phyloP scores from a whole-genome alignment of 192 early-diverging fungal species.

The Podila minutissima region DNA sequence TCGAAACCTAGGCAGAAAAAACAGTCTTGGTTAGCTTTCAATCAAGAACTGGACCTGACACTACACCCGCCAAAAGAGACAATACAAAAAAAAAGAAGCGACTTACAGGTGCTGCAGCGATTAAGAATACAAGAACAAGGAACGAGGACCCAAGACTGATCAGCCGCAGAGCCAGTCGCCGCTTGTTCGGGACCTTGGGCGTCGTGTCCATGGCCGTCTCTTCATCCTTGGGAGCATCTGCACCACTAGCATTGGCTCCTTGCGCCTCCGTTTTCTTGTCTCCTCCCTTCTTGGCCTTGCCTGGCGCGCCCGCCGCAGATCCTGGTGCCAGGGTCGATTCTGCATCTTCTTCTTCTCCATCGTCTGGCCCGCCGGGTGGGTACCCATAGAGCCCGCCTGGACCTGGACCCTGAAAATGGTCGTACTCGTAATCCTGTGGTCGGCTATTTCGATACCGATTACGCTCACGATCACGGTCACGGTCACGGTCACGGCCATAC shows the following conservation, averaged over 20 bases:
- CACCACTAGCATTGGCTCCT: background rate
- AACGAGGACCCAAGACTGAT: slow-evolving; percentile 28
- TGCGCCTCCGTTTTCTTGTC: background rate
- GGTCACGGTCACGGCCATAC: background rate
- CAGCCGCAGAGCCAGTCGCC: slow-evolving; percentile 27
- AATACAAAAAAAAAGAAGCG: background rate
- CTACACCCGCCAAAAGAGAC: background rate
- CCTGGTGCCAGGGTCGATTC: slow-evolving; percentile 45
- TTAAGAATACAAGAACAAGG: slow-evolving; percentile 19
- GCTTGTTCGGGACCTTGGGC: slow-evolving; percentile 23
- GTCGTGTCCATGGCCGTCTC: background rate
- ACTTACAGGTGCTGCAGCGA: slow-evolving; percentile 43
- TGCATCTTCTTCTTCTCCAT: slow-evolving; percentile 20
- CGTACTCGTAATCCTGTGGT: slow-evolving; percentile 13
- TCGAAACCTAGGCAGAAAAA: slow-evolving; percentile 13
- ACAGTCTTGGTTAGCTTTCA: background rate
- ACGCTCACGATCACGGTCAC: background rate
- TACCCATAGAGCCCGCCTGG: slow-evolving; percentile 21
- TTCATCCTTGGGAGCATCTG: background rate
- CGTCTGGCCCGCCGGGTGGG: slow-evolving; percentile 24
- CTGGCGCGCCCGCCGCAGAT: slow-evolving; percentile 6
- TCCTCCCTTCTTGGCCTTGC: slow-evolving; percentile 1
- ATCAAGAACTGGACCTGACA: background rate
- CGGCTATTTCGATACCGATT: slow-evolving; percentile 20
- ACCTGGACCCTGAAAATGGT: background rate